Evolutionary conservation across 192 early-diverging fungal genomes (phyloP), one percentile per base, ranked within the genome.

Genomic region (Backusella macrospora): DNA sequence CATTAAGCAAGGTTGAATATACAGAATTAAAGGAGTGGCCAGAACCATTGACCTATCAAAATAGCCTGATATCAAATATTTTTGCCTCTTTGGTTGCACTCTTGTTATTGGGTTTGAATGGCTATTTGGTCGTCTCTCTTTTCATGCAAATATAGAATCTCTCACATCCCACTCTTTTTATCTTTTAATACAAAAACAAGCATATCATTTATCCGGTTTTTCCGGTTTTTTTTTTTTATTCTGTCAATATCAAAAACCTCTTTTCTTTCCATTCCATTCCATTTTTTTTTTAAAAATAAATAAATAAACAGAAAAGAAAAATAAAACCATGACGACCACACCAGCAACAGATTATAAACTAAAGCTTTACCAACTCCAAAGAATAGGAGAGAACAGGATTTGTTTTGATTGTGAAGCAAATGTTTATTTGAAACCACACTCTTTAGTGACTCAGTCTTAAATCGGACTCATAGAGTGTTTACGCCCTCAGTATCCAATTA

Each of bases 341-440:
- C 29, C 29, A 34, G 1, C 29, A 34, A 83, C 83, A 34, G 89
- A 88, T 72, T 88, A 90, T 71, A 90, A 90, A 59, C 80, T 86
- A 74, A 83, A 81, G 67, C 75, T 90, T 42, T 86, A 81, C 44
- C 86, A 90, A 7, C 84, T 90, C 63, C 87, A 88, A 75, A 80
- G 83, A 42, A 80, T 81, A 69, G 81, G 78, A 55, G 87, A 82
- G 68, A 90, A 88, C 67, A 83, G 86, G 82, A 82, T 80, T 18
- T 97, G 97, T 80, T 90, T 98, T 72, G 97, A 98, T 80, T 97
- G 97, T 83, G 90, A 89, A 59, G 90, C 89, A n/a, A n/a, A n/a
- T n/a, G n/a, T n/a, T n/a, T n/a, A n/a, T n/a, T n/a, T n/a, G n/a
- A n/a, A n/a, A n/a, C n/a, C n/a, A n/a, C n/a, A n/a, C n/a, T n/a